A percentile compares a stretch with the other conserved stretches of the same genome.
Conservation (phyloP, 345 rosid species). For the Ailanthus altissimus region DNA sequence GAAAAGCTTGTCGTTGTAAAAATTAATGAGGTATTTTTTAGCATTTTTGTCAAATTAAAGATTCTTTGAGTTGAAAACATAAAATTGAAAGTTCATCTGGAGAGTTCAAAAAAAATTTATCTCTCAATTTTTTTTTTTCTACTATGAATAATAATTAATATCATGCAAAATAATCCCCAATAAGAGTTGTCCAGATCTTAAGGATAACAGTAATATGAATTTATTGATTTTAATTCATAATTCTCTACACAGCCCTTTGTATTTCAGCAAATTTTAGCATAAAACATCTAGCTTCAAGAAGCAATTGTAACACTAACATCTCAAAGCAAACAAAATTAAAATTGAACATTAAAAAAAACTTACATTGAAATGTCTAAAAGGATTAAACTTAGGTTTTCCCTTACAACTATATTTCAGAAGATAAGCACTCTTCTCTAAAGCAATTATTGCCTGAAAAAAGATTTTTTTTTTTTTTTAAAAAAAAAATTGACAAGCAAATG, state of each 20-base stretch:
- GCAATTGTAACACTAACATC: conserved; percentile 6
- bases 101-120: too few species aligned
- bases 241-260: conserved; percentile 3
- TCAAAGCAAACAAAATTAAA: conserved; percentile 13
- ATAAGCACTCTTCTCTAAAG: conserved; percentile 90
- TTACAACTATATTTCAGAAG: conserved; percentile 93
- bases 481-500: neutral
- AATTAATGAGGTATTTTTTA: neutral
- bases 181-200: too few species aligned
- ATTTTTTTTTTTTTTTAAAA: too few species aligned
- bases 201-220: neutral
- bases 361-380: conserved; percentile 87
- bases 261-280: conserved; percentile 18
- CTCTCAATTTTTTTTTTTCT: neutral
- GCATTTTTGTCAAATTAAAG: neutral
- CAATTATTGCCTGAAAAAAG: conserved; percentile 70
- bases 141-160: neutral
- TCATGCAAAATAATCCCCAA: too few species aligned
- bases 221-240: neutral
- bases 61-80: neutral
- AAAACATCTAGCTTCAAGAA: conserved; percentile 4
- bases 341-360: conserved; percentile 30
- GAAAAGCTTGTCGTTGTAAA: too few species aligned
- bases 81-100: neutral
- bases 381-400: conserved; percentile 92